Evolutionary conservation across 805 yeast species (phyloP).

Genomic region (Wickerhamiella lipophila): DNA sequence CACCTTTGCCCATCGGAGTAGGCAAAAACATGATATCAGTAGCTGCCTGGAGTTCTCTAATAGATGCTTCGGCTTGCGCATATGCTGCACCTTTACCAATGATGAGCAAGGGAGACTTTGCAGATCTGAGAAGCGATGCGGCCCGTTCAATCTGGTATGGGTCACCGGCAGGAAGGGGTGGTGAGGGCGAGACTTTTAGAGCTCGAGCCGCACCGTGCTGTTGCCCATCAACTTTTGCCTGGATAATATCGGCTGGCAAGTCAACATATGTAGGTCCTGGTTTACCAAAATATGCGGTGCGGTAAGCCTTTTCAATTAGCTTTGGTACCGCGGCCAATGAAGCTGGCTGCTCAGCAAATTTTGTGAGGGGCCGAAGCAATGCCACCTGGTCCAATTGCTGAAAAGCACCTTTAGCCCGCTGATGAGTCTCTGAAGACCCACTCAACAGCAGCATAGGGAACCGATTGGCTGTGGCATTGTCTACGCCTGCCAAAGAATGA

Average conservation of each 20-base stretch:
- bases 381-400: constrained; percentile 59
- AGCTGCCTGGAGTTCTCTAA: constrained; percentile 33
- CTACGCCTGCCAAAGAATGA: constrained; percentile 54
- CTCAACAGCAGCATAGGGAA: constrained; percentile 59
- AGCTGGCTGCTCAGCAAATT: constrained; percentile 38
- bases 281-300: constrained; percentile 35
- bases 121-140: constrained; percentile 27
- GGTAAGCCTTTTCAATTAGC: constrained; percentile 37
- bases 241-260: constrained; percentile 49
- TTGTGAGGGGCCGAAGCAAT: constrained; percentile 36
- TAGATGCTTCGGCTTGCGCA: constrained; percentile 30
- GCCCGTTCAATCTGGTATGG: constrained; percentile 29
- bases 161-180: constrained; percentile 32
- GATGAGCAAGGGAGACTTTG: constrained; percentile 41
- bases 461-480: constrained; percentile 46
- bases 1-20: constrained; percentile 73
- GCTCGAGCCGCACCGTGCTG: neutral
- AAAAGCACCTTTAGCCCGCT: constrained; percentile 48
- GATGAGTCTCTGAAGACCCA: constrained; percentile 43
- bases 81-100: constrained; percentile 58
- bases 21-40: constrained; percentile 48
- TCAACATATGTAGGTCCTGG: constrained; percentile 56
- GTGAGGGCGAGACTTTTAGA: neutral
- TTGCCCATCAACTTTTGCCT: constrained; percentile 22
- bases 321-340: constrained; percentile 29